phyloP scores from a whole-genome alignment of 1,284 basidiomycete species.

The Quambalaria eucalypti region DNA sequence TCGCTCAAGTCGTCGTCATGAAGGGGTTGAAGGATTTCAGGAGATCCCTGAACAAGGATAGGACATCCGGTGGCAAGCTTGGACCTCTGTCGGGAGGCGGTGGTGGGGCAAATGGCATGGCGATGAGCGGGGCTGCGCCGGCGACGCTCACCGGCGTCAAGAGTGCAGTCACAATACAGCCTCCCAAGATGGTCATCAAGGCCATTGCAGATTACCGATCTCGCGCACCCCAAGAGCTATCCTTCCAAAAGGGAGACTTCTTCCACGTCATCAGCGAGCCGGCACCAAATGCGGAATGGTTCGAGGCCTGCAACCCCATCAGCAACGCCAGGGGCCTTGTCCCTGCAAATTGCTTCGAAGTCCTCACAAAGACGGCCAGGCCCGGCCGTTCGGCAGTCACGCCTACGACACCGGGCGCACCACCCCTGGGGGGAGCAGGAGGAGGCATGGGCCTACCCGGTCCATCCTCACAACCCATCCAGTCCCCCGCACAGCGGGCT shows the following conservation, averaged over 20 bases:
- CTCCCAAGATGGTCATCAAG: constrained; percentile 91
- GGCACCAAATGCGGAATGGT: constrained; percentile 44
- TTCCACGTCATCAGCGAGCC: constrained; percentile 76
- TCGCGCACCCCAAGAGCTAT: constrained; percentile 72
- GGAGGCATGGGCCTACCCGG: constrained; percentile 4
- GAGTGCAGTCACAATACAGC: constrained; percentile 46
- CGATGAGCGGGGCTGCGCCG: constrained; percentile 6
- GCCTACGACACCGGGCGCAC: too few relatives aligned
- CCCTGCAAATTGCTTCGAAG: constrained; percentile 70
- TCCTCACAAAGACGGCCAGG: constrained; percentile 32
- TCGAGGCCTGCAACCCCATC: constrained; percentile 61
- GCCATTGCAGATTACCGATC: constrained; percentile 66
- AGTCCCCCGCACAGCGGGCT: constrained; percentile 5
- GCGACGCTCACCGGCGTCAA: constrained; percentile 25
- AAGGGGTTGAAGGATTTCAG: constrained; percentile 42
- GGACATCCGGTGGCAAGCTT: constrained; percentile 23
- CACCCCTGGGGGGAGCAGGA: constrained; percentile 8
- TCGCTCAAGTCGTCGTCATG: constrained; percentile 23
- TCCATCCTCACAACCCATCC: background rate
- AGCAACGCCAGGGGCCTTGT: constrained; percentile 84
- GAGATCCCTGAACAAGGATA: constrained; percentile 38
- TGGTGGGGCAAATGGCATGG: background rate
- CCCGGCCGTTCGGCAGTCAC: constrained; percentile 27
- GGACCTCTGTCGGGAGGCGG: background rate
- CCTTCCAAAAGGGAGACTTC: constrained; percentile 90